phyloP scores from a whole-genome alignment of 148 eudicot species.

The Nyssa sinensis region DNA sequence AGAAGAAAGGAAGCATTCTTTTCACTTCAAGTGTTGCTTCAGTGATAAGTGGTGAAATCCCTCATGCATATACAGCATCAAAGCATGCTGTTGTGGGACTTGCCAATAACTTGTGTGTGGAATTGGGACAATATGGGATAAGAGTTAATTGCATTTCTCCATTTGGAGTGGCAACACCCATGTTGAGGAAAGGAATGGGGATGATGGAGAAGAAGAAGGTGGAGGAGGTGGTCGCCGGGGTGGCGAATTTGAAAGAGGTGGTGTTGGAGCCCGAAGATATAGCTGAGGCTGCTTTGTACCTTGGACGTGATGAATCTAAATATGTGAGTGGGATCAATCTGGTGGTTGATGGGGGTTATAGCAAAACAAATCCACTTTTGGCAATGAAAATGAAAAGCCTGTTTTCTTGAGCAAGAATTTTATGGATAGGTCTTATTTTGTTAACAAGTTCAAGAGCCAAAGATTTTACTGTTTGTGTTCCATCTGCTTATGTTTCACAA shows the following conservation, averaged over 20 bases:
- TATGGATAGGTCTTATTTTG: too few species aligned
- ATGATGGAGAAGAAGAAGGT: too few species aligned
- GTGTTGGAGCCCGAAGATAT: constrained; percentile 2
- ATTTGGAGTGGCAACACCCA: not conserved
- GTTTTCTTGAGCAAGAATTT: too few species aligned
- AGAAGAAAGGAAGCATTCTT: not conserved
- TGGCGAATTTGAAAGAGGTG: constrained; percentile 5
- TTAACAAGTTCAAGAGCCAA: too few species aligned
- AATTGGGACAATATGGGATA: constrained; percentile 25
- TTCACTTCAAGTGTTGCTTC: constrained; percentile 7
- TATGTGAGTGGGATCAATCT: constrained; percentile 18
- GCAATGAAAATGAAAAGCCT: too few species aligned
- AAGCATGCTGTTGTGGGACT: constrained; percentile 18
- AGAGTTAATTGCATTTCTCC: constrained; percentile 22
- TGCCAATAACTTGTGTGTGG: too few species aligned
- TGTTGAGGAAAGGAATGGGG: not conserved
- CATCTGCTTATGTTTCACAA: too few species aligned
- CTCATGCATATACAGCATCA: constrained; percentile 14
- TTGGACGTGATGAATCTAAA: constrained; percentile 16
- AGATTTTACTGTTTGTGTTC: too few species aligned
- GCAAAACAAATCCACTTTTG: constrained; percentile 9
- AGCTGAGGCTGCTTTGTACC: not conserved
- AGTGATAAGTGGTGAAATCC: not conserved
- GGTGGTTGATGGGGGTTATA: constrained; percentile 23
- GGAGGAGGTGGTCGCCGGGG: not conserved